Conservation (phyloP, 83 land plant species). For the Picea abies region DNA sequence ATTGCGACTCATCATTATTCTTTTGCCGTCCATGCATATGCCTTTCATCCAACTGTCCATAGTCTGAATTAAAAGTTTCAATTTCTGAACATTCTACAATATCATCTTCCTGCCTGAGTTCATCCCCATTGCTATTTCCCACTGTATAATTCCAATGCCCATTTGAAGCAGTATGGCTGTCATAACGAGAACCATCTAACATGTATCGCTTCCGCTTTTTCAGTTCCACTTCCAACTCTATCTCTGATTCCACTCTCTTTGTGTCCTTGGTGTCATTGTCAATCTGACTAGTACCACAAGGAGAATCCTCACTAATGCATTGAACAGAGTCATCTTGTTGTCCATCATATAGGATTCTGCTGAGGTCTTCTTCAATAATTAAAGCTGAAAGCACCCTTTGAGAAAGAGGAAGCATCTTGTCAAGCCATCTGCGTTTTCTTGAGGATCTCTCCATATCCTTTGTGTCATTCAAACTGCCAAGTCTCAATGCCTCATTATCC, state of each 20-base stretch:
- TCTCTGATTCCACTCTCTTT: slow-evolving; percentile 34
- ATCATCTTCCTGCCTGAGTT: slow-evolving; percentile 20
- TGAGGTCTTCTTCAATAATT: slow-evolving; percentile 61
- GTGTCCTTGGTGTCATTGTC: slow-evolving; percentile 28
- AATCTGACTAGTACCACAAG: slow-evolving; percentile 23
- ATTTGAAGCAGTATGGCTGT: slow-evolving; percentile 40
- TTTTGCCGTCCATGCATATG: slow-evolving; percentile 12
- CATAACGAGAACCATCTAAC: slow-evolving; percentile 20
- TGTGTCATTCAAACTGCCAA: slow-evolving; percentile 12
- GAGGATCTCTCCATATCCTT: slow-evolving; percentile 22
- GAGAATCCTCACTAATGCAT: slow-evolving; percentile 24
- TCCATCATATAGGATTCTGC: slow-evolving; percentile 11
- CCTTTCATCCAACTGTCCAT: slow-evolving; percentile 12
- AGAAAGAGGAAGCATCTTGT: slow-evolving; percentile 67
- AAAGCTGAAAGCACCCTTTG: slow-evolving; percentile 90
- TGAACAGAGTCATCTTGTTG: slow-evolving; percentile 21
- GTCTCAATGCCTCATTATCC: slow-evolving; percentile 24
- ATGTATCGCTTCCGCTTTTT: slow-evolving; percentile 25
- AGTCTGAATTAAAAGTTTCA: slow-evolving; percentile 17
- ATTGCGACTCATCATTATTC: slow-evolving; percentile 7
- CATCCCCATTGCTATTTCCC: slow-evolving; percentile 1
- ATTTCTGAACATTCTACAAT: slow-evolving; percentile 20
- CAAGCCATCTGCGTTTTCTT: slow-evolving; percentile 34
- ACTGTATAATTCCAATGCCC: slow-evolving; percentile 25
- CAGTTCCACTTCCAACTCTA: slow-evolving; percentile 37